Conservation (phyloP, 306 rosid species). For the Medicago lupulina region DNA sequence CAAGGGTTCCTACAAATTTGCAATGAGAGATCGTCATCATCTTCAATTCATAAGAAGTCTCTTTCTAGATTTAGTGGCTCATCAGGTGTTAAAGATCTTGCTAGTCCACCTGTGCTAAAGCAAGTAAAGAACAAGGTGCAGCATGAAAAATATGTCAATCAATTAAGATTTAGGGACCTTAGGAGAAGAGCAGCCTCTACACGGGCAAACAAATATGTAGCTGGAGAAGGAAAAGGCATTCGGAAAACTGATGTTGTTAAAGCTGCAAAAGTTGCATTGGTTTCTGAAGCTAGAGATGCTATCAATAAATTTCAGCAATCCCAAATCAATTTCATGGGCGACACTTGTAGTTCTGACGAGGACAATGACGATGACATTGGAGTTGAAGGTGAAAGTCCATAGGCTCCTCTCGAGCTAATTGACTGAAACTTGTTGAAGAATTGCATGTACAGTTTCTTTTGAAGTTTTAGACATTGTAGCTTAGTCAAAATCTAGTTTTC, state of each 20-base stretch:
- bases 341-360: slow-evolving; percentile 49
- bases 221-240: slow-evolving; percentile 42
- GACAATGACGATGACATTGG: slow-evolving; percentile 45
- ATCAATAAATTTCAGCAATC: slow-evolving; percentile 60
- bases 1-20: slow-evolving; percentile 48
- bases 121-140: slow-evolving; percentile 67
- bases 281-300: slow-evolving; percentile 78
- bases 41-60: slow-evolving; percentile 55
- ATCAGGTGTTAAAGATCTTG: slow-evolving; percentile 46
- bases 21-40: slow-evolving; percentile 56
- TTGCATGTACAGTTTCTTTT: slow-evolving; percentile 30
- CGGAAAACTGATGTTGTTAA: slow-evolving; percentile 52
- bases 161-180: slow-evolving; percentile 71
- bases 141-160: slow-evolving; percentile 84
- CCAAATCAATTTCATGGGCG: slow-evolving; percentile 38
- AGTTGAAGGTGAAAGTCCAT: slow-evolving; percentile 48
- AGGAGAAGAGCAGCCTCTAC: slow-evolving; percentile 60
- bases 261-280: slow-evolving; percentile 75
- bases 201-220: slow-evolving; percentile 13
- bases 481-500: slow-evolving; percentile 1
- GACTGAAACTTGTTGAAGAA: slow-evolving; percentile 10
- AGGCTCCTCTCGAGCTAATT: slow-evolving; percentile 13
- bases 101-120: slow-evolving; percentile 84
- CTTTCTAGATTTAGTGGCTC: slow-evolving; percentile 60
- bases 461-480: slow-evolving; percentile 27